These are phyloP conservation scores for Aspergillus neotritici DNA, from an alignment of 2,329 filamentous ascomycete species.

Conservation along the genomic window DNA sequence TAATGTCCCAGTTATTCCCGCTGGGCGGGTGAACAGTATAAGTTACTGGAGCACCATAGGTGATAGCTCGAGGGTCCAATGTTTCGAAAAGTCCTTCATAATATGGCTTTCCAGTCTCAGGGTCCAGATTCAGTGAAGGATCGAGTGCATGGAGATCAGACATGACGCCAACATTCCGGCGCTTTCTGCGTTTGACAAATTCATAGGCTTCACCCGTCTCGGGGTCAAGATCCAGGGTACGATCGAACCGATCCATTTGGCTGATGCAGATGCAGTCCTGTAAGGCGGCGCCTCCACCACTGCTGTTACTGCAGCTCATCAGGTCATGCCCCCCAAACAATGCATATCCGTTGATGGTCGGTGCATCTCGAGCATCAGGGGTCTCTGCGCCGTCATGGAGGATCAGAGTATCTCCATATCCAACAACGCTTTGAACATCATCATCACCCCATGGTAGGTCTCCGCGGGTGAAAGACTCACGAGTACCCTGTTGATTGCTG, in stretches of 20 bases:
- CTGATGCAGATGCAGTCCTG: constrained; percentile 1
- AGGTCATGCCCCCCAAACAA: constrained; percentile 3
- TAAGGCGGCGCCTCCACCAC: neutral
- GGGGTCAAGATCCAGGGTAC: constrained; percentile 2
- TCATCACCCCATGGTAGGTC: constrained; percentile 3
- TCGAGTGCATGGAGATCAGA: too few relatives aligned
- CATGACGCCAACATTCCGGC: too few relatives aligned
- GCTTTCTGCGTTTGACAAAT: neutral
- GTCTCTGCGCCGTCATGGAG: constrained; percentile 4
- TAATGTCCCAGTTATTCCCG: constrained; percentile 1
- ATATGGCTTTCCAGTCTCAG: constrained; percentile 4
- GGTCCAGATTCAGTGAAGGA: constrained; percentile 1
- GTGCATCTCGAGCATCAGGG: neutral
- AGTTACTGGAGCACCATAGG: constrained; percentile 1
- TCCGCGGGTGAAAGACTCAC: neutral
- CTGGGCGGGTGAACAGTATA: neutral
- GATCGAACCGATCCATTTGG: constrained; percentile 3
- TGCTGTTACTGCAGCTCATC: constrained; percentile 3
- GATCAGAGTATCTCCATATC: constrained; percentile 1
- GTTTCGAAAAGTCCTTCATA: neutral
- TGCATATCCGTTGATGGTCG: constrained; percentile 2
- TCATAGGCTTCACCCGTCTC: constrained; percentile 2
- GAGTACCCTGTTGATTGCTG: neutral
- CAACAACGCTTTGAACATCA: neutral
- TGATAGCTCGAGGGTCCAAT: neutral